Evolutionary conservation across 2,329 filamentous ascomycete genomes (phyloP).

Genomic region (Colletotrichum lupini): DNA sequence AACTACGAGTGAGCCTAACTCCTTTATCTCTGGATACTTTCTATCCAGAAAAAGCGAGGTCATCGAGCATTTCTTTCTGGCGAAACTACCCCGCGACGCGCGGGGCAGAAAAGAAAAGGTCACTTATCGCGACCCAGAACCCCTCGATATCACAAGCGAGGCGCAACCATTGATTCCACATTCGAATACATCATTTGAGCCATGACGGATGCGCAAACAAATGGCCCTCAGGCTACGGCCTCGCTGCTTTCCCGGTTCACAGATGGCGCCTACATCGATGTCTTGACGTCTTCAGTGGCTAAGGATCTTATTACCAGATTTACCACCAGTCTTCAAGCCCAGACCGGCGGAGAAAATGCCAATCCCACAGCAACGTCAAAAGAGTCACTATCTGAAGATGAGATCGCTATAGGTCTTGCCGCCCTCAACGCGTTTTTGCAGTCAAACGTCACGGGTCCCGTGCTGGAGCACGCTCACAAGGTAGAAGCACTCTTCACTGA

Average conservation of each 20-base stretch:
- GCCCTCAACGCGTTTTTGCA: slow-evolving; percentile 85
- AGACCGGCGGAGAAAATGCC: not conserved
- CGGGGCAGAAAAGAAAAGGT: slow-evolving; percentile 14
- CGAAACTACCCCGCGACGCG: slow-evolving; percentile 28
- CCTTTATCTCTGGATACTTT: no score
- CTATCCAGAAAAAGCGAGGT: not conserved
- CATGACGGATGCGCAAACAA: slow-evolving; percentile 14
- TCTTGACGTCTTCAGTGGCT: slow-evolving; percentile 15
- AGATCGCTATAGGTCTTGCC: slow-evolving; percentile 70
- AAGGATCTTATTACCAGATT: slow-evolving; percentile 18
- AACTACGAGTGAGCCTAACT: not conserved
- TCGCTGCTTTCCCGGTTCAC: slow-evolving; percentile 4
- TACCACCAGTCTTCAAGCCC: slow-evolving; percentile 3
- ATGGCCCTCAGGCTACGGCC: not conserved
- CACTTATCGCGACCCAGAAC: slow-evolving; percentile 6
- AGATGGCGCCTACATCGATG: slow-evolving; percentile 26
- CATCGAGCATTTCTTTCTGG: not conserved
- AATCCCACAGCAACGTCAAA: not conserved
- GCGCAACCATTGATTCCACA: not conserved
- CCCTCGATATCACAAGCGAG: slow-evolving; percentile 6
- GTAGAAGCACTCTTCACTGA: slow-evolving; percentile 54
- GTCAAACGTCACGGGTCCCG: slow-evolving; percentile 87
- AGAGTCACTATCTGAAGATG: slow-evolving; percentile 19
- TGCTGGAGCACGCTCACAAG: slow-evolving; percentile 58
- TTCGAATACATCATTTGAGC: not conserved